phyloP scores from a whole-genome alignment of 352 stramenopile genomes.

The Phytophthora pinifolia region DNA sequence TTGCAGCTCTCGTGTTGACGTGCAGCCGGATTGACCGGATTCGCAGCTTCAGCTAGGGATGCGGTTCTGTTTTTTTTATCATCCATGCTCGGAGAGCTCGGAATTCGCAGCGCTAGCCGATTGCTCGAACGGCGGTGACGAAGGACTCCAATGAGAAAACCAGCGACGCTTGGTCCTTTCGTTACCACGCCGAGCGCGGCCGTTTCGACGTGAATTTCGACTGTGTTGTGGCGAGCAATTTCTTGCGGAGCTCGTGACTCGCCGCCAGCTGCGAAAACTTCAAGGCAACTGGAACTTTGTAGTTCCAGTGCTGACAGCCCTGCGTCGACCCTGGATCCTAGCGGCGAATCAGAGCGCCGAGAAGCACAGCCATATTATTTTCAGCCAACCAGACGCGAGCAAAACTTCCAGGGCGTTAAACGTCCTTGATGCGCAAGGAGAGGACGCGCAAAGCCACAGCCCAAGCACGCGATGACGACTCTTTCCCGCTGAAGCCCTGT shows the following conservation, averaged over 20 bases:
- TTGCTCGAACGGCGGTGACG: too few species aligned
- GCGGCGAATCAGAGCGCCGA: slow-evolving; percentile 3
- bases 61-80: slow-evolving; percentile 3
- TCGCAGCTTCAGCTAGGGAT: slow-evolving; percentile 16
- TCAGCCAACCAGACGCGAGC: slow-evolving; percentile 1
- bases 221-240: slow-evolving; percentile 8
- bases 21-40: slow-evolving; percentile 18
- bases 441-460: background rate
- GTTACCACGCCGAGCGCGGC: background rate
- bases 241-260: slow-evolving; percentile 19
- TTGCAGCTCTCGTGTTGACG: slow-evolving; percentile 26
- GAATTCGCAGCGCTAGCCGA: slow-evolving; percentile 5
- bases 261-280: slow-evolving; percentile 10
- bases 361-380: slow-evolving; percentile 9
- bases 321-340: slow-evolving; percentile 17
- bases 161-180: background rate
- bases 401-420: slow-evolving; percentile 17
- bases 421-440: slow-evolving; percentile 16
- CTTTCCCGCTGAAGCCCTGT: background rate
- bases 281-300: background rate
- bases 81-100: background rate
- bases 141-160: too few species aligned
- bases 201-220: slow-evolving; percentile 15
- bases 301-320: slow-evolving; percentile 17
- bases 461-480: slow-evolving; percentile 40